Conservation (phyloP, 2,329 filamentous ascomycete genomes). For the Sporothrix inflata region DNA sequence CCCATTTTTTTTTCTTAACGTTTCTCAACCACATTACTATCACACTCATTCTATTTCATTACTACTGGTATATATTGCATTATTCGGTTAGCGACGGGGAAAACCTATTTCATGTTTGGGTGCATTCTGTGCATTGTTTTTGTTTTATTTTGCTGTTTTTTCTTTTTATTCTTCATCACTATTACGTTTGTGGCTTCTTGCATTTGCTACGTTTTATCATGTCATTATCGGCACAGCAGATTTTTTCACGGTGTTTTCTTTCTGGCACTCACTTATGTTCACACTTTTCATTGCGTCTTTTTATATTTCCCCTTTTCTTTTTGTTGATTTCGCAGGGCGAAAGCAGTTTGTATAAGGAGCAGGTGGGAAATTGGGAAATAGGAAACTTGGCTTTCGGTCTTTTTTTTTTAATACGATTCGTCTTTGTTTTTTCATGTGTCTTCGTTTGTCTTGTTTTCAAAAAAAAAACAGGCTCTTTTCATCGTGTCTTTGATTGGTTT, state of each 20-base stretch:
- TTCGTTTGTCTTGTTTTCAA: not conserved
- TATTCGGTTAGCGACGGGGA: conserved; percentile 20
- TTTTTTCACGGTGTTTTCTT: not conserved
- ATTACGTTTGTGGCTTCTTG: not conserved
- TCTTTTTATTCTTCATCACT: not conserved
- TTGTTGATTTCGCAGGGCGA: conserved; percentile 7
- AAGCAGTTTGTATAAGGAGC: not conserved
- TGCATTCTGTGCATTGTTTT: not conserved
- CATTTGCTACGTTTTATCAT: not conserved
- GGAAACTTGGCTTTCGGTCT: not conserved
- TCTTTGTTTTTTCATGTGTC: not conserved
- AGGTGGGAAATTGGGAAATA: not conserved
- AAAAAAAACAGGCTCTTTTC: no score
- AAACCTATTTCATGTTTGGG: not conserved
- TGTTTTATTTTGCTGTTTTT: not conserved
- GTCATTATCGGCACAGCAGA: not conserved
- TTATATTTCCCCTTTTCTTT: not conserved
- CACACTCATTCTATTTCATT: not conserved
- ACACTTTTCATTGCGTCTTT: not conserved
- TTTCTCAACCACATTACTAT: not conserved
- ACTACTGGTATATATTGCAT: conserved; percentile 12
- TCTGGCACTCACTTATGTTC: not conserved
- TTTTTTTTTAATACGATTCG: not conserved
- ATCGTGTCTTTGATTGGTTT: no score
- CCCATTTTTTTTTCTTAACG: not conserved